A percentile compares a stretch with the other conserved stretches of the same genome.
Conservation (phyloP, 352 stramenopile genomes). For the Globisporangium takayamanum region DNA sequence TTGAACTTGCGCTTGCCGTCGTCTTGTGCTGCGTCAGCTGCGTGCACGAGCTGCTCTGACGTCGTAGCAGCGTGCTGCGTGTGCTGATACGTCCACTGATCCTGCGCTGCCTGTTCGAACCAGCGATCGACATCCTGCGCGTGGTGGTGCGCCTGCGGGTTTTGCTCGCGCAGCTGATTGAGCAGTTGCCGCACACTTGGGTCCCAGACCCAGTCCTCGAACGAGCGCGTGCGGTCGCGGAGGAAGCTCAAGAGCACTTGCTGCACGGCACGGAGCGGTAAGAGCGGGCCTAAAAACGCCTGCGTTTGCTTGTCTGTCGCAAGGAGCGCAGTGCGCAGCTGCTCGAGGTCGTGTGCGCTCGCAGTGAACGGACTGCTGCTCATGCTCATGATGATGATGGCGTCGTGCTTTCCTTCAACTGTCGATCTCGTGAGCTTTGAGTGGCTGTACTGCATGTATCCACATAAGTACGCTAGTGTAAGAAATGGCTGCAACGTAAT, state of each 20-base stretch:
- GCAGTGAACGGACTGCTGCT: conserved; percentile 5
- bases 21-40: conserved; percentile 38
- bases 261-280: conserved; percentile 54
- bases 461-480: too few species aligned
- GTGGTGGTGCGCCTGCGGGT: conserved; percentile 21
- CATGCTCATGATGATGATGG: neutral
- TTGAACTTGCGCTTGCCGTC: conserved; percentile 68
- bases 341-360: conserved; percentile 23
- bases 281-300: conserved; percentile 44
- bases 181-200: conserved; percentile 50
- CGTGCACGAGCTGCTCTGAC: conserved; percentile 20
- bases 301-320: conserved; percentile 45
- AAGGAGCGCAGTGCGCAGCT: conserved; percentile 34
- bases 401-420: conserved; percentile 1
- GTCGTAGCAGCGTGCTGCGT: conserved; percentile 14
- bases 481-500: too few species aligned
- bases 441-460: too few species aligned
- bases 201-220: conserved; percentile 79
- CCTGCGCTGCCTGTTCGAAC: conserved; percentile 30
- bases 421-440: too few species aligned
- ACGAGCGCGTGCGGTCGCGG: conserved; percentile 41
- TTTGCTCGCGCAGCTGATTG: conserved; percentile 30
- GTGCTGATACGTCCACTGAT: conserved; percentile 11
- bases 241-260: conserved; percentile 70
- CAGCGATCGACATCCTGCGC: conserved; percentile 30